Evolutionary conservation across 1,284 basidiomycete genomes (phyloP).

Genomic region (Boletus mariae): DNA sequence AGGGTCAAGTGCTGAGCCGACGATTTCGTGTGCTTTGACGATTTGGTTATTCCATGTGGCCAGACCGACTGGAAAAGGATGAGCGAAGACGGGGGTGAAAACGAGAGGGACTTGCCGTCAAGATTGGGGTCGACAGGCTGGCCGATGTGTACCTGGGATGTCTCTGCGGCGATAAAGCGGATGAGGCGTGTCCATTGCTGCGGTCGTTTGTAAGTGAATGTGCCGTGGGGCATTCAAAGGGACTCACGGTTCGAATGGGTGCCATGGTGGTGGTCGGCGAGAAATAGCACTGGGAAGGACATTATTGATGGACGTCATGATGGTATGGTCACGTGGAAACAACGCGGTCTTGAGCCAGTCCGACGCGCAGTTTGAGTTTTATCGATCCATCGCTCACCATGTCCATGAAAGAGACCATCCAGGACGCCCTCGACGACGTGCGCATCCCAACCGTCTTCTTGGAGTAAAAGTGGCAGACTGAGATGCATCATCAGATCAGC

Average conservation of each 20-base stretch:
- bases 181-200: slow-evolving; percentile 80
- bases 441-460: slow-evolving; percentile 20
- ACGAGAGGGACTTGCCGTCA: slow-evolving; percentile 48
- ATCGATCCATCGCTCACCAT: slow-evolving; percentile 13
- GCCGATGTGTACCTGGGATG: slow-evolving; percentile 69
- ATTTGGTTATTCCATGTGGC: slow-evolving; percentile 50
- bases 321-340: slow-evolving; percentile 22
- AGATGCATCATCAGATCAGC: slow-evolving; percentile 44
- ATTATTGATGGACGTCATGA: not conserved
- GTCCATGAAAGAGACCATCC: slow-evolving; percentile 46
- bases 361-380: not conserved
- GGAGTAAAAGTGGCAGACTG: slow-evolving; percentile 1
- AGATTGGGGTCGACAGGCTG: slow-evolving; percentile 66
- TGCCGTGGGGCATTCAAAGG: not conserved
- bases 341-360: slow-evolving; percentile 11
- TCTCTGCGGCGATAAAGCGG: slow-evolving; percentile 79
- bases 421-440: slow-evolving; percentile 65
- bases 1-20: slow-evolving; percentile 63
- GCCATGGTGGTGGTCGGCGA: slow-evolving; percentile 39
- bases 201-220: slow-evolving; percentile 4
- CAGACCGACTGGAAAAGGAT: slow-evolving; percentile 54
- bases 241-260: slow-evolving; percentile 55
- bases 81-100: not conserved
- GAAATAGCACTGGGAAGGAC: not conserved
- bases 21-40: slow-evolving; percentile 67